These are phyloP conservation scores for Nannochloropsis salina DNA, from an alignment of 108 stramenopile species.

Conservation along the genomic window DNA sequence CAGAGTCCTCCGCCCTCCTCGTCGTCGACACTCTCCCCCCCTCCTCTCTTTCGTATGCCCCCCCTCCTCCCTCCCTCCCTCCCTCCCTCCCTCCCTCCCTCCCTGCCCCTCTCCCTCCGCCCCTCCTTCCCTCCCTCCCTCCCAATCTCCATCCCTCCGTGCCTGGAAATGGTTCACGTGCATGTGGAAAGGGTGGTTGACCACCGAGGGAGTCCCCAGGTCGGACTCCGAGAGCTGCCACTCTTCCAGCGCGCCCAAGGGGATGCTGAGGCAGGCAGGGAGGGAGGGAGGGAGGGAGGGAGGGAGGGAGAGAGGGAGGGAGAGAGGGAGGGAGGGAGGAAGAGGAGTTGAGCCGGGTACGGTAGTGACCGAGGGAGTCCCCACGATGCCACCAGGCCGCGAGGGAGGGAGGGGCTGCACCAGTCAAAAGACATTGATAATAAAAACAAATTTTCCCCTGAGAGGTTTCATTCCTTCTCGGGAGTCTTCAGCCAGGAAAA, in stretches of 20 bases:
- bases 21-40: not conserved
- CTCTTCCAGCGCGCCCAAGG: constrained; percentile 47
- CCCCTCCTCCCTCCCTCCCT: not conserved
- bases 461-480: no score
- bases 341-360: no score
- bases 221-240: constrained; percentile 33
- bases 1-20: no score
- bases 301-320: not conserved
- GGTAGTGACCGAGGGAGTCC: no score
- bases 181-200: constrained; percentile 54
- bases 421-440: no score
- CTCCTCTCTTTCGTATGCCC: constrained; percentile 26
- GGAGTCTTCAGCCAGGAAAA: no score
- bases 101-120: constrained; percentile 8
- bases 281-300: constrained; percentile 10
- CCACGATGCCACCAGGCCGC: no score
- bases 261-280: constrained; percentile 22
- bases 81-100: constrained; percentile 25
- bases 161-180: constrained; percentile 57
- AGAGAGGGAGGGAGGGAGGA: not conserved
- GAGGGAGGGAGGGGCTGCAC: no score
- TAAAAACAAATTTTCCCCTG: no score
- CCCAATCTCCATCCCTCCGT: not conserved
- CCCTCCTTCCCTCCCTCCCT: constrained; percentile 11
- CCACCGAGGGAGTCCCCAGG: constrained; percentile 26